A percentile compares a stretch with the other conserved stretches of the same genome.
Conservation (phyloP, 768 basidiomycete genomes). For the Cubamyces lactineus region DNA sequence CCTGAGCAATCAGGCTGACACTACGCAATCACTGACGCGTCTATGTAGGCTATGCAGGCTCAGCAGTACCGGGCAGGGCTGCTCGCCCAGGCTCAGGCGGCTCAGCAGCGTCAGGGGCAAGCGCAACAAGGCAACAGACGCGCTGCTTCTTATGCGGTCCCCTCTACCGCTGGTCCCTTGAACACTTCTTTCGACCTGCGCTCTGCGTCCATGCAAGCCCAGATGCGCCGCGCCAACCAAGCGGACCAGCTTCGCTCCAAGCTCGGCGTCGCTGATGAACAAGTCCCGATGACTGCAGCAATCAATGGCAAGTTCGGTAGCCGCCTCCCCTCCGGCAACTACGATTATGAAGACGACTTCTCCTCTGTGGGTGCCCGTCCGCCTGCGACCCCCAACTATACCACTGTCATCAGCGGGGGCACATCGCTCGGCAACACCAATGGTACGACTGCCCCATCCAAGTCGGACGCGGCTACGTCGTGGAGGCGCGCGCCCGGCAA, state of each 20-base stretch:
- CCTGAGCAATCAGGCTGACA: background rate
- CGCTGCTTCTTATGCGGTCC: conserved; percentile 53
- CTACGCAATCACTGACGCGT: conserved; percentile 2
- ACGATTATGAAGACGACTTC: conserved; percentile 46
- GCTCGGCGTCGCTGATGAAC: conserved; percentile 59
- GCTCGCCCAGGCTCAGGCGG: conserved; percentile 59
- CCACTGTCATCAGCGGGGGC: conserved; percentile 73
- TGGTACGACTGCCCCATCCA: conserved; percentile 54
- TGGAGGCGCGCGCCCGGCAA: conserved; percentile 78
- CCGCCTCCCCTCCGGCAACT: conserved; percentile 51
- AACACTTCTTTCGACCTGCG: conserved; percentile 67
- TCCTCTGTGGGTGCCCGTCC: conserved; percentile 32
- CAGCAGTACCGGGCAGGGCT: conserved; percentile 80
- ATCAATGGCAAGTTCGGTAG: conserved; percentile 77
- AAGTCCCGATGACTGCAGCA: conserved; percentile 80
- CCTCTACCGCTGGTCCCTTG: conserved; percentile 76
- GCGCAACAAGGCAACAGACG: conserved; percentile 54
- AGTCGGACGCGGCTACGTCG: conserved; percentile 77
- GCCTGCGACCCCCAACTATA: conserved; percentile 62
- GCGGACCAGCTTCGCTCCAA: conserved; percentile 67
- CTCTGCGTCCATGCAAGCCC: conserved; percentile 54
- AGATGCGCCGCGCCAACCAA: conserved; percentile 70
- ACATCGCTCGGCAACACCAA: conserved; percentile 58
- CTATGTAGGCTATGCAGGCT: conserved; percentile 60
- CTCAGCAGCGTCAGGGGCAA: conserved; percentile 60